phyloP scores from a whole-genome alignment of 2,329 filamentous ascomycete species.

The Colletotrichum destructivum region DNA sequence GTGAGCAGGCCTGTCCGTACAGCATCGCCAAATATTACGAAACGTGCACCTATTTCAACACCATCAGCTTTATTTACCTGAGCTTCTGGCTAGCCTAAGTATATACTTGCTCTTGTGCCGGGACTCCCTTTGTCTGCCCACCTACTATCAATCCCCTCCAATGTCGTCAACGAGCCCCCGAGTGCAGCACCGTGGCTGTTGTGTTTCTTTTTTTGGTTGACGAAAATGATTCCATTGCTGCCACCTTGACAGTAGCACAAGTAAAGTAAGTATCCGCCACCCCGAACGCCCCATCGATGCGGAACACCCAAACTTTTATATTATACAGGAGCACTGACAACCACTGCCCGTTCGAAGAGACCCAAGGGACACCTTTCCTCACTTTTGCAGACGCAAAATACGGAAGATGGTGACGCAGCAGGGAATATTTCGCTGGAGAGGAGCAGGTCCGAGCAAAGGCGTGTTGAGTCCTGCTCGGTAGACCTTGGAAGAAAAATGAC shows the following conservation, averaged over 20 bases:
- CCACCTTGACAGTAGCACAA: background rate
- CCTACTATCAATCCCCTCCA: background rate
- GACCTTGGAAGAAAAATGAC: background rate
- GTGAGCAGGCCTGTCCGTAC: background rate
- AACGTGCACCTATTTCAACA: background rate
- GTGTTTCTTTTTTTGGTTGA: background rate
- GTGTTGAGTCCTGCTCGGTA: background rate
- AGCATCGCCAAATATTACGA: background rate
- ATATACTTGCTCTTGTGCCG: background rate
- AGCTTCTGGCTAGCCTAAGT: slow-evolving; percentile 3
- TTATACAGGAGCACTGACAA: slow-evolving; percentile 30
- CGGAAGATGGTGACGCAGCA: background rate
- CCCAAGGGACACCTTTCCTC: background rate
- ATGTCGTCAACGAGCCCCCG: slow-evolving; percentile 8
- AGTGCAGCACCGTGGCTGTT: background rate
- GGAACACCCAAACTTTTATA: slow-evolving; percentile 30
- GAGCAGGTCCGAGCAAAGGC: background rate
- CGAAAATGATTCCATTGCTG: slow-evolving; percentile 4
- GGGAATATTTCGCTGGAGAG: background rate
- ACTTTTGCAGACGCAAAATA: background rate
- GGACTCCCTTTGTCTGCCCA: background rate
- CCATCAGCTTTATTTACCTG: background rate
- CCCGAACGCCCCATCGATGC: slow-evolving; percentile 37
- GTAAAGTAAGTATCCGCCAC: slow-evolving; percentile 21
- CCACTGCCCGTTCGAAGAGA: background rate